Evolutionary conservation across 179 eudicot genomes (phyloP), one percentile per base, ranked within the genome.

Genomic region (Gypsophila paniculata): DNA sequence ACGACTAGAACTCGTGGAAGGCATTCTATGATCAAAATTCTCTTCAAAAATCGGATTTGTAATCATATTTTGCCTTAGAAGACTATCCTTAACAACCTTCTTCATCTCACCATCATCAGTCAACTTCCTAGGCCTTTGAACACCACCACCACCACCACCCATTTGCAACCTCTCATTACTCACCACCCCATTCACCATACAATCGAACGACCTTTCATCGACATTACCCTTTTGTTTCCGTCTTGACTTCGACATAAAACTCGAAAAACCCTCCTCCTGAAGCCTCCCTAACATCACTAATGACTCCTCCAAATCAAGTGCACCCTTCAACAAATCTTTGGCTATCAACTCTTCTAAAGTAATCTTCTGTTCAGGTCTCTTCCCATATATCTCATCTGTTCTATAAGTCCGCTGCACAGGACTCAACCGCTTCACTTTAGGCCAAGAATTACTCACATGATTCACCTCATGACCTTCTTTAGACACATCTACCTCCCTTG

Each of bases 251-350:
- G 86, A 32, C 80, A 72, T 74, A 63, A 62, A 68, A 13, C 83
- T 61, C 36, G 91, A 85, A 67, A 87, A 54, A n/a, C 61, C 49
- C 19, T 69, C 82, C 29, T 87, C 87, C 71, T 92, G 96, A 21
- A 90, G 61, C 39, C 79, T 89, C 5, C 89, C 85, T 29, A 93
- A 86, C 87, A 88, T 81, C 49, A 61, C 72, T 19, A 93, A 78
- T 38, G 98, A 93, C 55, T 90, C 88, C 61, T 86, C 87, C 74
- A 93, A 85, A 82, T 89, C 94, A 71, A 86, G 77, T 71, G 94
- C 96, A 25, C 92, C 96, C 82, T 75, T 86, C 73, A 93, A 76
- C 87, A 93, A 81, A 72, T 89, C 91, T 74, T 82, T 76, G 0
- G 96, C 89, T 5, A 88, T 78, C 36, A 84, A 80, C 71, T 73